These are phyloP conservation scores for Capsicum rhomboideum DNA, from an alignment of 257 asterid genomes.

Conservation along the genomic window DNA sequence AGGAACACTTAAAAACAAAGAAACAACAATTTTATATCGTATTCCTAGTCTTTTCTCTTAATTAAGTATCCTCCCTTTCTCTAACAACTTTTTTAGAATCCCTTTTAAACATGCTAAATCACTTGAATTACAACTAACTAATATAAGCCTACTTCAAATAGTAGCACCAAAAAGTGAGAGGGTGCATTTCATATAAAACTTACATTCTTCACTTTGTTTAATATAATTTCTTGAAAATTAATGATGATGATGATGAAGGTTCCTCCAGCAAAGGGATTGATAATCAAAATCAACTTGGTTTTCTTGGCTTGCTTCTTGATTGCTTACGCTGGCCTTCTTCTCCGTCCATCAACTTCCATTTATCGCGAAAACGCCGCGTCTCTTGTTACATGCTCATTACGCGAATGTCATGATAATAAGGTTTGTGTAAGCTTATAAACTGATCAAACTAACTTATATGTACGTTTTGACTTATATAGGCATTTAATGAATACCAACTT, in stretches of 20 bases:
- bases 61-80: not conserved
- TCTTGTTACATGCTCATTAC: slow-evolving; percentile 50
- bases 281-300: slow-evolving; percentile 50
- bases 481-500: too few species aligned
- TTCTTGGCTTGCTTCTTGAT: slow-evolving; percentile 54
- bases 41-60: slow-evolving; percentile 11
- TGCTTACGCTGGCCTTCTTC: slow-evolving; percentile 38
- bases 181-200: not conserved
- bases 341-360: slow-evolving; percentile 47
- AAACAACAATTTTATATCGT: slow-evolving; percentile 22
- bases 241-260: slow-evolving; percentile 43
- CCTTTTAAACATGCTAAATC: not conserved
- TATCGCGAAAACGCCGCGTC: slow-evolving; percentile 39
- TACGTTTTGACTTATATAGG: too few species aligned
- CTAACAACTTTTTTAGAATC: slow-evolving; percentile 14
- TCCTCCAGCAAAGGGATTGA: slow-evolving; percentile 42
- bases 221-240: not conserved
- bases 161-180: not conserved
- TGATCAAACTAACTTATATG: not conserved
- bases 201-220: not conserved
- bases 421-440: slow-evolving; percentile 51
- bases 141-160: too few species aligned
- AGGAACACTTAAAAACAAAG: slow-evolving; percentile 2
- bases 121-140: not conserved
- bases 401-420: slow-evolving; percentile 61